Conservation (phyloP, 2,329 filamentous ascomycete genomes). For the Aspergillus piperis region DNA sequence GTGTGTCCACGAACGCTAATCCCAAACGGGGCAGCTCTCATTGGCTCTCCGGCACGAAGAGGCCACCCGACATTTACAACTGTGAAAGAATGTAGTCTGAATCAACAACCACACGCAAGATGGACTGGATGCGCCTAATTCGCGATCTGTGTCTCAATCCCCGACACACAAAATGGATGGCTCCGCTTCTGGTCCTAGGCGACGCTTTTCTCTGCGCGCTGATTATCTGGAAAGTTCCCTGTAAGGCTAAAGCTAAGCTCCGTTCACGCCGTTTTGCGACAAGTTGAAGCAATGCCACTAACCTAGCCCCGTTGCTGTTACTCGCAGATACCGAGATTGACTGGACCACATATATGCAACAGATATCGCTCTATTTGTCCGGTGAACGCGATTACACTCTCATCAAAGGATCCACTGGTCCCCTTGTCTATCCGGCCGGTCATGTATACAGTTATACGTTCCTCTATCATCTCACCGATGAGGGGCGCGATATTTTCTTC, state of each 20-base stretch:
- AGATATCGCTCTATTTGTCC: slow-evolving; percentile 73
- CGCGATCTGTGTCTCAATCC: slow-evolving; percentile 54
- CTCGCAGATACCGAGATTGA: slow-evolving; percentile 90
- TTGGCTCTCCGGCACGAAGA: slow-evolving; percentile 16
- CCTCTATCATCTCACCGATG: slow-evolving; percentile 75
- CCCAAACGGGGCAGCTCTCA: slow-evolving; percentile 22
- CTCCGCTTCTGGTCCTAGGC: slow-evolving; percentile 65
- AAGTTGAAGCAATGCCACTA: neutral
- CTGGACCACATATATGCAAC: slow-evolving; percentile 96
- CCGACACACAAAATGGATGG: slow-evolving; percentile 62
- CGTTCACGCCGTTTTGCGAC: slow-evolving; percentile 10
- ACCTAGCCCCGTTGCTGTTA: slow-evolving; percentile 30
- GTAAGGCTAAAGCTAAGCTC: slow-evolving; percentile 54
- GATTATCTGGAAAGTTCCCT: slow-evolving; percentile 80
- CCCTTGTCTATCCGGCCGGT: slow-evolving; percentile 89
- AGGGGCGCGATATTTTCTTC: slow-evolving; percentile 71
- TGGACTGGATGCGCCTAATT: slow-evolving; percentile 37
- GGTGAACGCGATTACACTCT: slow-evolving; percentile 87
- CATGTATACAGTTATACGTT: slow-evolving; percentile 89
- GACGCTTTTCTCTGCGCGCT: slow-evolving; percentile 72
- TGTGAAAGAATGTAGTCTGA: neutral
- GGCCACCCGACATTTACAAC: slow-evolving; percentile 12
- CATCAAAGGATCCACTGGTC: slow-evolving; percentile 85
- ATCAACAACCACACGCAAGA: slow-evolving; percentile 19
- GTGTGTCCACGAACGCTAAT: slow-evolving; percentile 18